These are phyloP conservation scores for Talaromyces sp. DNA, from an alignment of 2,329 filamentous ascomycete species.

Conservation along the genomic window DNA sequence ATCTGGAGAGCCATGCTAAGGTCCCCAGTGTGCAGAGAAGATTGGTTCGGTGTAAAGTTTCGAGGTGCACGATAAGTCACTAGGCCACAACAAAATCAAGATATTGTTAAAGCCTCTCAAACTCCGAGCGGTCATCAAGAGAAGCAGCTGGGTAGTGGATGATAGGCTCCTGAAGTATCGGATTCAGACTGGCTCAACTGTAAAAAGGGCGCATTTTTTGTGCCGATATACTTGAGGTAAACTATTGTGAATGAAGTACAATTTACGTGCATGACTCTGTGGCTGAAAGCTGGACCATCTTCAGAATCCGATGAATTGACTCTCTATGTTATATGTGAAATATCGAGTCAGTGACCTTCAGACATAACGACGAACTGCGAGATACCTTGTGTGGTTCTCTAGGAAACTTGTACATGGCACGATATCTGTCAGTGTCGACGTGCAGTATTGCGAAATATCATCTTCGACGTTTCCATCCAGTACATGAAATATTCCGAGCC, in stretches of 20 bases:
- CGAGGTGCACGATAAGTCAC: too few species aligned
- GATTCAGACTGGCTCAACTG: not conserved
- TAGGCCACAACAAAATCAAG: too few species aligned
- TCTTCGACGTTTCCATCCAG: not conserved
- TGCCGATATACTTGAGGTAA: not conserved
- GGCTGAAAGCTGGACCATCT: not conserved
- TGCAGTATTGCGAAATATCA: not conserved
- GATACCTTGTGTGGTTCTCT: not conserved
- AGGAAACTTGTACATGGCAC: not conserved
- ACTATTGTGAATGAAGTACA: not conserved
- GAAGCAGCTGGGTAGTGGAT: not conserved
- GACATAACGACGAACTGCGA: not conserved
- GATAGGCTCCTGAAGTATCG: not conserved
- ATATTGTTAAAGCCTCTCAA: too few species aligned
- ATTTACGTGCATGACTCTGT: not conserved
- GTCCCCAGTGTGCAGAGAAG: too few species aligned
- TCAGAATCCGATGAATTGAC: not conserved
- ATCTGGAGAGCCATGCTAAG: not conserved
- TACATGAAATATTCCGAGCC: too few species aligned
- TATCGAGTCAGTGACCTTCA: not conserved
- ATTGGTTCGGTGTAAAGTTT: too few species aligned
- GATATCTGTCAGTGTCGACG: not conserved
- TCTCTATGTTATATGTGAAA: not conserved
- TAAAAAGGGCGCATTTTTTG: not conserved
- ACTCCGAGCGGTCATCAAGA: not conserved